Evolutionary conservation across 257 asterid genomes (phyloP), one percentile per base, ranked within the genome.

Genomic region (Przewalskia tangutica): DNA sequence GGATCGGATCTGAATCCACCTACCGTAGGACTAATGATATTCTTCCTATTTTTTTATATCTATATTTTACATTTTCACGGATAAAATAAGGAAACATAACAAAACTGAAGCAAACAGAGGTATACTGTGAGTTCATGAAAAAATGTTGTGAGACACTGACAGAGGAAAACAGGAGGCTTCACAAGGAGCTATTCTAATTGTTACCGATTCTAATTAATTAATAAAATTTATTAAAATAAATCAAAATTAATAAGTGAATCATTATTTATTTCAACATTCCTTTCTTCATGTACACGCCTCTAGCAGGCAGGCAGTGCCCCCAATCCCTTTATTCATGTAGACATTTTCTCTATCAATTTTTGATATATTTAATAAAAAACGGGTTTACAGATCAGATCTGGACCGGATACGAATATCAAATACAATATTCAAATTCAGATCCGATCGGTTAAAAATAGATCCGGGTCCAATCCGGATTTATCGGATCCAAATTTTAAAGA

Each of bases 71-170:
- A 8, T 7, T 53, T 44, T 46, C 32, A 42, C 4, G 17, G 5
- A 44, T 36, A 68, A 70, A 42, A 40, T 70, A 68, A 68, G 77
- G 54, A 20, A 70, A 71, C 59, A 46, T 20, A 89, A 93, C 98
- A 10, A 95, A 95, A 92, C 97, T 95, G 75, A 95, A 95, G 90
- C 99, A 95, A 81, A 95, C 99, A 3, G 99, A 95, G 82, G 95
- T 92, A 10, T 98, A 95, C 89, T 95, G 97, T 65, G 99, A 93
- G 48, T 91, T 90, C 89, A 18, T 95, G 89, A 95, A 95, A 87
- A 95, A 95, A 87, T 95, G 94, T 84, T 95, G 99, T 59, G 98
- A 93, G 75, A 86, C 97, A 2, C 80, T 95, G 67, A 95, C 98
- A 14, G 99, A 95, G 2, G 98, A 95, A 84, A 95, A 95, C 55